Evolutionary conservation across 2,329 filamentous ascomycete genomes (phyloP).

Genomic region (Neurospora sp.): DNA sequence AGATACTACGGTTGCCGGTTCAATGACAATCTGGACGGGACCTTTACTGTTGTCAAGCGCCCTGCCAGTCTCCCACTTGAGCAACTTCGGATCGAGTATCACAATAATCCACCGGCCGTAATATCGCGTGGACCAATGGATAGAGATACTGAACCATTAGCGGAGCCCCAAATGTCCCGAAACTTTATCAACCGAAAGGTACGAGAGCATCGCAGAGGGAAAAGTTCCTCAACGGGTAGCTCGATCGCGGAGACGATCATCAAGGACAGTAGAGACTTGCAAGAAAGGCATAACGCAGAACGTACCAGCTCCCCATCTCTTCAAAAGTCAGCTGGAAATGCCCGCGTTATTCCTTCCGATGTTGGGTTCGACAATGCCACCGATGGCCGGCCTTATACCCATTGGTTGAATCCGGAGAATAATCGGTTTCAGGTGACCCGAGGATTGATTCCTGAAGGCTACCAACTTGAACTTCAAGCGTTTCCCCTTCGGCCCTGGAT

Average conservation of each 20-base stretch:
- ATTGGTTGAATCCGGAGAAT: conserved; percentile 6
- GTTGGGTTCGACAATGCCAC: background rate
- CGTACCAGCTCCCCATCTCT: background rate
- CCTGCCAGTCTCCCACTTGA: background rate
- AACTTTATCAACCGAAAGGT: background rate
- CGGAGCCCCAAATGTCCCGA: background rate
- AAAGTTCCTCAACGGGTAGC: background rate
- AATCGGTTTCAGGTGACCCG: conserved; percentile 1
- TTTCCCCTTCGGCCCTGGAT: conserved; percentile 4
- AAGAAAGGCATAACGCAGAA: background rate
- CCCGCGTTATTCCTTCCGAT: background rate
- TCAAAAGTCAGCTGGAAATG: background rate
- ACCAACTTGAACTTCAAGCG: conserved; percentile 1
- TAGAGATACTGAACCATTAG: background rate
- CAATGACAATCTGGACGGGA: conserved; percentile 16
- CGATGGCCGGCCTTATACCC: conserved; percentile 3
- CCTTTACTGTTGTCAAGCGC: conserved; percentile 6
- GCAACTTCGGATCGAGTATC: background rate
- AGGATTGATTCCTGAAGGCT: conserved; percentile 8
- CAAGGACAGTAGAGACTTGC: background rate
- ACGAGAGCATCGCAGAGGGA: background rate
- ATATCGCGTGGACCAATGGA: conserved; percentile 4
- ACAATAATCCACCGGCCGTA: background rate
- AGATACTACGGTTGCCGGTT: conserved; percentile 2
- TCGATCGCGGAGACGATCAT: background rate